A percentile compares a stretch with the other conserved stretches of the same genome.
Conservation (phyloP, 352 stramenopile genomes). For the Phytophthora cactorum region DNA sequence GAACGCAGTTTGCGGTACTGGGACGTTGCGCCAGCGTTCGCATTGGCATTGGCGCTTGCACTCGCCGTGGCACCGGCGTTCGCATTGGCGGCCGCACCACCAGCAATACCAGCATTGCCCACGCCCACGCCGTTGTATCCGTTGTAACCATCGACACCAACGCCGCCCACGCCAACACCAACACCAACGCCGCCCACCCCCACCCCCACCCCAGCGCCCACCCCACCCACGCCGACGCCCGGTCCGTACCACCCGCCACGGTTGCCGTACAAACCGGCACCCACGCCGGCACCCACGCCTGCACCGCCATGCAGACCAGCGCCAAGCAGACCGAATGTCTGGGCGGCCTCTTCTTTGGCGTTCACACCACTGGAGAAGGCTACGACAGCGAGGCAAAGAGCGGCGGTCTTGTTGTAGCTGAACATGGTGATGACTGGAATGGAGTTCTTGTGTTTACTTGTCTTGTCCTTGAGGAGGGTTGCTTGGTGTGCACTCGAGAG, state of each 20-base stretch:
- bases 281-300: background rate
- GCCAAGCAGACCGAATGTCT: background rate
- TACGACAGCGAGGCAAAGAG: background rate
- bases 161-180: too few species aligned
- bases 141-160: too few species aligned
- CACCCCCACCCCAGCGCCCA: too few species aligned
- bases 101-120: background rate
- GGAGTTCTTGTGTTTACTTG: background rate
- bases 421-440: background rate
- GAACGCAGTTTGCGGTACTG: slow-evolving; percentile 14
- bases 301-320: too few species aligned
- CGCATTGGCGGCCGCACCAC: slow-evolving; percentile 9
- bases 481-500: background rate
- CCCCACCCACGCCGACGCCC: too few species aligned
- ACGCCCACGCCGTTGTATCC: too few species aligned
- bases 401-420: background rate
- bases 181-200: too few species aligned
- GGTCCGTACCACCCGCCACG: background rate
- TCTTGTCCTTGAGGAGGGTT: background rate
- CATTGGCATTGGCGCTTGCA: slow-evolving; percentile 5
- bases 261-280: background rate
- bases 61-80: slow-evolving; percentile 4
- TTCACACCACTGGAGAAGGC: background rate
- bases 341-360: background rate
- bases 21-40: slow-evolving; percentile 4